A percentile compares a stretch with the other conserved stretches of the same genome.
phyloP scores from a whole-genome alignment of 768 basidiomycete species.

The Tricholoma matsutake region DNA sequence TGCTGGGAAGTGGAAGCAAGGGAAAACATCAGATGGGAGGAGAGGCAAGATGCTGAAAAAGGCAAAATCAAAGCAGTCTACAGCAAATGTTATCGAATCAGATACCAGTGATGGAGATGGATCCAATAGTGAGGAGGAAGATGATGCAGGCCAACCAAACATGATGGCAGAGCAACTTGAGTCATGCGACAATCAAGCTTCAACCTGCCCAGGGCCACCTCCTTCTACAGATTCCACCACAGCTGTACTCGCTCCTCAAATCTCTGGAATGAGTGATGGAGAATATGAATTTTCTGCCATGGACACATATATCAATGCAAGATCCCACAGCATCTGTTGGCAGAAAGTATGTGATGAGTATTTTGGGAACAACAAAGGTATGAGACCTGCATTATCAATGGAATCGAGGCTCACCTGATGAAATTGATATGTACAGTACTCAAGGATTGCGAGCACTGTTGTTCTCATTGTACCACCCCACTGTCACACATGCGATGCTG shows the following conservation, averaged over 20 bases:
- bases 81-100: not conserved
- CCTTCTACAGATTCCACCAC: not conserved
- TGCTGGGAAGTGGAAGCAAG: not conserved
- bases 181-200: not conserved
- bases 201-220: not conserved
- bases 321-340: not conserved
- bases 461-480: slow-evolving; percentile 2
- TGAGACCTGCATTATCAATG: not conserved
- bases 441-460: not conserved
- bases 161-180: not conserved
- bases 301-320: too few species aligned
- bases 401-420: not conserved
- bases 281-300: not conserved
- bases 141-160: not conserved
- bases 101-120: not conserved
- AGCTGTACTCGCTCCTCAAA: not conserved
- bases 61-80: not conserved
- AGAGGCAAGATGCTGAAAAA: not conserved
- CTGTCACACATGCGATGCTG: slow-evolving; percentile 5
- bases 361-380: not conserved
- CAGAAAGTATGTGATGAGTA: not conserved
- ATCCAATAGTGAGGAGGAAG: not conserved
- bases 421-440: not conserved
- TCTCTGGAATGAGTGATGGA: not conserved
- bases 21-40: not conserved